A percentile compares a stretch with the other conserved stretches of the same genome.
phyloP scores from a whole-genome alignment of 352 stramenopile genomes.

The Phytophthora idaei region DNA sequence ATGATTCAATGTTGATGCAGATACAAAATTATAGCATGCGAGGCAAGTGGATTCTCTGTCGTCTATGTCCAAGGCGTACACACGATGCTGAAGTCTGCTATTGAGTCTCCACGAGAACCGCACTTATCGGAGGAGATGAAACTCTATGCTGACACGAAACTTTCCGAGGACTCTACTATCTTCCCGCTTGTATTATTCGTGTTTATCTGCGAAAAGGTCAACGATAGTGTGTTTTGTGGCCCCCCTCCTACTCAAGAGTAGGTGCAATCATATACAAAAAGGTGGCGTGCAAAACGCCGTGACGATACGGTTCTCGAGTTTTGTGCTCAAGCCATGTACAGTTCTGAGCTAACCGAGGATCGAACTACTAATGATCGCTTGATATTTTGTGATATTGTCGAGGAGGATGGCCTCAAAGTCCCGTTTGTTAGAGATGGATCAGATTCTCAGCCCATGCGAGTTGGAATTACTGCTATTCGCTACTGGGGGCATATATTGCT shows the following conservation, averaged over 20 bases:
- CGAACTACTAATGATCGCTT: not conserved
- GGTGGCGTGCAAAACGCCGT: not conserved
- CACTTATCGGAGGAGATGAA: slow-evolving; percentile 2
- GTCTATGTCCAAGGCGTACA: not conserved
- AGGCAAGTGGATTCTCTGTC: not conserved
- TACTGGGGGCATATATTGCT: not conserved
- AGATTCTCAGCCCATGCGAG: no score
- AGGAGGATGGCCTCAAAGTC: no score
- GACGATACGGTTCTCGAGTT: not conserved
- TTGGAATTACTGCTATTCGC: no score
- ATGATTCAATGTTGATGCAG: no score
- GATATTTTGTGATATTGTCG: not conserved
- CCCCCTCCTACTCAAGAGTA: not conserved
- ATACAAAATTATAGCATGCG: no score
- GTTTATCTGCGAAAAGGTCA: not conserved
- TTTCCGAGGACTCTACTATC: not conserved
- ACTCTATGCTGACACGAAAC: not conserved
- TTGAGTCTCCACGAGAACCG: not conserved
- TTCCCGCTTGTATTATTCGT: not conserved
- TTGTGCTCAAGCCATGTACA: not conserved
- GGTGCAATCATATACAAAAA: not conserved
- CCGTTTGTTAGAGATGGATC: no score
- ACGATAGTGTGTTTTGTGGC: not conserved
- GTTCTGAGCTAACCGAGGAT: not conserved
- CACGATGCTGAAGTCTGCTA: not conserved